phyloP scores from a whole-genome alignment of 148 eudicot species.

The Vaccinium darrowii region DNA sequence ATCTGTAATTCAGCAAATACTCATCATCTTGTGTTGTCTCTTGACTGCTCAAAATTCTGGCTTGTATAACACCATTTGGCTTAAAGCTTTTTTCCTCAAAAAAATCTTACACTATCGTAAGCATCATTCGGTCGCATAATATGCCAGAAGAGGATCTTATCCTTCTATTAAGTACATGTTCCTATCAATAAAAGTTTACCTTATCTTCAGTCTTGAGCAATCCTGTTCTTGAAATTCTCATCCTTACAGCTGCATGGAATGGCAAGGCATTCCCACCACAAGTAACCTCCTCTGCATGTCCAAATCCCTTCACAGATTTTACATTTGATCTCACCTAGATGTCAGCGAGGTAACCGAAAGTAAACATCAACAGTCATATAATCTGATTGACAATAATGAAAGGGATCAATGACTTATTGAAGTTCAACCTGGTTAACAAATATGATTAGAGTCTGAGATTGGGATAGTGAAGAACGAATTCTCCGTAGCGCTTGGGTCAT shows the following conservation, averaged over 20 bases:
- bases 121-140: neutral
- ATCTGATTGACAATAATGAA: neutral
- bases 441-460: constrained; percentile 69
- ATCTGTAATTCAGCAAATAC: neutral
- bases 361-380: neutral
- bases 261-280: constrained; percentile 93
- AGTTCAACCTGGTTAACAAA: constrained; percentile 83
- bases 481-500: constrained; percentile 88
- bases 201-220: constrained; percentile 54
- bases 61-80: neutral
- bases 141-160: neutral
- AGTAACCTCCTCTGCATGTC: constrained; percentile 56
- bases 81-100: neutral
- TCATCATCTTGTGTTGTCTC: neutral
- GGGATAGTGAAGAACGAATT: constrained; percentile 75
- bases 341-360: constrained; percentile 1
- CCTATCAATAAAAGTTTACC: constrained; percentile 34
- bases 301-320: constrained; percentile 42
- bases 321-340: constrained; percentile 67
- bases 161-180: neutral
- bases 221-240: constrained; percentile 66
- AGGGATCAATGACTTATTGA: neutral
- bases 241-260: constrained; percentile 82
- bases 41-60: neutral
- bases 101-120: neutral